Conservation (phyloP, 306 rosid genomes). For the Trichosanthes cucumerina region DNA sequence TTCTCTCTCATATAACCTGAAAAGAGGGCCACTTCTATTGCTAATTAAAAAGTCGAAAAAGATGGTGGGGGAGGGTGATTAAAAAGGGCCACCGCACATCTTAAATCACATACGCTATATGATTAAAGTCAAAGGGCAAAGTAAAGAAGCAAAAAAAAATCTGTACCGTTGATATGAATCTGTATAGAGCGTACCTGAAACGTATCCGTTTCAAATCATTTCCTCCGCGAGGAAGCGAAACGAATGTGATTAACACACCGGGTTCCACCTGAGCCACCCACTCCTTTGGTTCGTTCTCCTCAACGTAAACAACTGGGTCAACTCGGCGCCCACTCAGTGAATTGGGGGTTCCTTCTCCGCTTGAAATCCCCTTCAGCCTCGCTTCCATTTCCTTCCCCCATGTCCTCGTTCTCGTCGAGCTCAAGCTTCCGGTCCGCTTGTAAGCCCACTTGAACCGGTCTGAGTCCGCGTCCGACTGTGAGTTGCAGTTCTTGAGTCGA, state of each 20-base stretch:
- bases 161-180: background rate
- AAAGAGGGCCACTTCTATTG: background rate
- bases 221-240: slow-evolving; percentile 73
- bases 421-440: slow-evolving; percentile 68
- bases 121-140: slow-evolving; percentile 18
- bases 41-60: slow-evolving; percentile 3
- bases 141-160: background rate
- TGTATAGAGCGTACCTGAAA: slow-evolving; percentile 41
- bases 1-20: too few relatives aligned
- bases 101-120: background rate
- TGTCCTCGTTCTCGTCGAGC: slow-evolving; percentile 52
- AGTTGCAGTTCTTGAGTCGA: slow-evolving; percentile 19
- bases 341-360: slow-evolving; percentile 77
- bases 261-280: slow-evolving; percentile 91
- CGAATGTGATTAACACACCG: slow-evolving; percentile 70
- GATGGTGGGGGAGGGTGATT: background rate
- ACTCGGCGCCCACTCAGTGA: slow-evolving; percentile 61
- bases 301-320: slow-evolving; percentile 67
- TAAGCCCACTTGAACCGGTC: slow-evolving; percentile 71
- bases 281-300: slow-evolving; percentile 69
- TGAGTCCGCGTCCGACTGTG: slow-evolving; percentile 64
- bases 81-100: background rate
- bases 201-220: slow-evolving; percentile 76
- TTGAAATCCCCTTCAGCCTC: slow-evolving; percentile 81
- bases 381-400: slow-evolving; percentile 98